Base-by-base conservation (phyloP, 2,329 filamentous ascomycete species). In the Penicillium crustosum region DNA sequence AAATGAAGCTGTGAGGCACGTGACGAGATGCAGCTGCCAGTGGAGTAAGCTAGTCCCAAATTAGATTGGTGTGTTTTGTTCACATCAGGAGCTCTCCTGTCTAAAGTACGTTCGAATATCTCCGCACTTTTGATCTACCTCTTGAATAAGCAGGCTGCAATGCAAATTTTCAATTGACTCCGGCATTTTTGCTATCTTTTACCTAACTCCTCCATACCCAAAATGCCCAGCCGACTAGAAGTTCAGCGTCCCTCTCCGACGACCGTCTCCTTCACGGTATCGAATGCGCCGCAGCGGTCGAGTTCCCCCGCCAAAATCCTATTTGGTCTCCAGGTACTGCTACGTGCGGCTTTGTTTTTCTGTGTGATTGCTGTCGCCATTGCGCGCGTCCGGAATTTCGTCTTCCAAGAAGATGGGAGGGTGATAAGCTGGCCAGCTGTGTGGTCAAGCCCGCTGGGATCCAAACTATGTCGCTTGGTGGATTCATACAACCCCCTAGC, bases 251-350 rank as follows among this genome's bases (percentile, higher is more conserved):
- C 90, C 49, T 93, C 94, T 25, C 88, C 91, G 47, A 95, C 92
- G 3, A 96, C 94, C n/a, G 87, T 90, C 72, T 89, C 90, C 65
- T 97, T 93, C 81, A 95, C 89, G 31, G 90, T 97, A 55, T 94
- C 93, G 36, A 97, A 93, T 57, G 85, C 86, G 44, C 86, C 89
- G 13, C 70, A 74, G 13, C 76, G 75, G 36, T 73, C 73, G 10
- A 82, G 78, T 17, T 68, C 82, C 33, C 68, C 79, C 15, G 77
- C 81, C 13, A 78, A 75, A 56, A 57, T 79, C 47, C 63, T 77
- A 6, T 79, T 77, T 64, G 72, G 75, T 59, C 55, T 81, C 33
- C 72, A 78, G 43, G 64, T 83, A 49, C 59, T 81, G 6, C 57
- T 80, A 3, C 79, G 83, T 19, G 61, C 79, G 3, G 4, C 79